Evolutionary conservation across 1,139 yeast genomes (phyloP).

Genomic region (Wickerhamomyces sp.): DNA sequence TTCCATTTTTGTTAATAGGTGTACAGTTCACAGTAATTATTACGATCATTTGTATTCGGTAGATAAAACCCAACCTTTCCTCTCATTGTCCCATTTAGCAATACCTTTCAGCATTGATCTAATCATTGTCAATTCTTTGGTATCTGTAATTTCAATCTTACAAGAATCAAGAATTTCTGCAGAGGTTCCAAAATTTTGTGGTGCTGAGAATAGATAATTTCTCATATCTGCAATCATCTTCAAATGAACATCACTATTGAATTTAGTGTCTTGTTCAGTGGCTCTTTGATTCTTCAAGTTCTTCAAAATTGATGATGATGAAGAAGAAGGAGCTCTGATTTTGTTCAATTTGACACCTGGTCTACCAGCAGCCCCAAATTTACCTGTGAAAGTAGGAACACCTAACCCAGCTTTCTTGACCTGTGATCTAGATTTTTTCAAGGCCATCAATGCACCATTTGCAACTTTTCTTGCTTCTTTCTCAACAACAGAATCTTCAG

Average conservation of each 20-base stretch:
- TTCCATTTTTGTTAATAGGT: background rate
- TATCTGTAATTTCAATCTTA: slow-evolving; percentile 41
- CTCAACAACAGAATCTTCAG: slow-evolving; percentile 55
- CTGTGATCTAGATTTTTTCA: slow-evolving; percentile 59
- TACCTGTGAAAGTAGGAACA: slow-evolving; percentile 96
- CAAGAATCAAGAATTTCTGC: slow-evolving; percentile 50
- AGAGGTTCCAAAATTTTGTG: slow-evolving; percentile 47
- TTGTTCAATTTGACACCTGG: slow-evolving; percentile 8
- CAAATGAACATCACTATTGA: slow-evolving; percentile 25
- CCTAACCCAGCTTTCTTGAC: slow-evolving; percentile 68
- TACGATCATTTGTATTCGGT: slow-evolving; percentile 35
- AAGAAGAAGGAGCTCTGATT: slow-evolving; percentile 12
- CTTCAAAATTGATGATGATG: slow-evolving; percentile 13
- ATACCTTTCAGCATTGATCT: slow-evolving; percentile 66
- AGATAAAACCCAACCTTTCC: slow-evolving; percentile 62
- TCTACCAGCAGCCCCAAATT: slow-evolving; percentile 78
- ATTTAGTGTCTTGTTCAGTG: slow-evolving; percentile 4
- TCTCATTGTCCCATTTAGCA: slow-evolving; percentile 58
- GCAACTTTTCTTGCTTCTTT: slow-evolving; percentile 79
- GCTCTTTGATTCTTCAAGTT: slow-evolving; percentile 17
- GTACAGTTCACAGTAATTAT: background rate
- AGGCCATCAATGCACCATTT: slow-evolving; percentile 66
- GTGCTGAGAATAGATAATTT: slow-evolving; percentile 30
- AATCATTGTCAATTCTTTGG: slow-evolving; percentile 55
- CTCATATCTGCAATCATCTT: slow-evolving; percentile 34